Evolutionary conservation across 805 yeast species (phyloP), one percentile per base, ranked within the genome.

Genomic region (Saccharomycopsis fodiens): DNA sequence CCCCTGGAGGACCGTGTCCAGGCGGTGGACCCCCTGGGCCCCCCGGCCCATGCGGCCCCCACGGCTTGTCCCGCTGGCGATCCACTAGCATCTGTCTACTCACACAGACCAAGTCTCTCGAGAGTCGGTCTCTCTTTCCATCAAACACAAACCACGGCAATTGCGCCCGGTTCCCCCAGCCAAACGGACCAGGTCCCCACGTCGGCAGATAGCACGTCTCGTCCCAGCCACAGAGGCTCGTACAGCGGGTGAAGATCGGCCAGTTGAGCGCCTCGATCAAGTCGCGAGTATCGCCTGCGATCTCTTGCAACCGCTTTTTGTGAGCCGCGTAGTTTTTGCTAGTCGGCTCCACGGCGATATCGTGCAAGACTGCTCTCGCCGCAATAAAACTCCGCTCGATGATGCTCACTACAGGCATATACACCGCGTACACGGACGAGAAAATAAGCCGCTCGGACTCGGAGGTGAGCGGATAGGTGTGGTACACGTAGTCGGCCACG

Each of bases 121-220:
- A 6, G 10, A 25, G 10, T 10, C 29, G 29, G 29, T 25, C 10
- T 25, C 29, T 25, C 29, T 25, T 25, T 6, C 29, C 29, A 10
- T 25, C 29, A 25, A 25, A 25, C 29, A 25, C 29, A 25, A 25
- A 25, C 29, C 29, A 25, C 29, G 29, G 29, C 10, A 10, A 7
- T 10, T 25, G 6, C 6, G 29, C 29, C 10, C 10, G 10, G 29
- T 6, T 7, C 10, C 29, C 29, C 29, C 29, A 25, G 29, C 74
- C 72, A 20, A 74, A 37, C 3, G 79, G 79, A 0, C 72, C 61
- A 2, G 82, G 82, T 0, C 71, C 83, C 82, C 82, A 76, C 0
- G 79, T 70, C 1, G 82, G 82, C 13, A 75, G 68, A 45, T 66
- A 76, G 52, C 83, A 78, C 2, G 74, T 55, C 51, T 74, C 78